These are phyloP conservation scores for Jaenimonas drosophilae DNA, from an alignment of 208 protist genomes.

Conservation along the genomic window DNA sequence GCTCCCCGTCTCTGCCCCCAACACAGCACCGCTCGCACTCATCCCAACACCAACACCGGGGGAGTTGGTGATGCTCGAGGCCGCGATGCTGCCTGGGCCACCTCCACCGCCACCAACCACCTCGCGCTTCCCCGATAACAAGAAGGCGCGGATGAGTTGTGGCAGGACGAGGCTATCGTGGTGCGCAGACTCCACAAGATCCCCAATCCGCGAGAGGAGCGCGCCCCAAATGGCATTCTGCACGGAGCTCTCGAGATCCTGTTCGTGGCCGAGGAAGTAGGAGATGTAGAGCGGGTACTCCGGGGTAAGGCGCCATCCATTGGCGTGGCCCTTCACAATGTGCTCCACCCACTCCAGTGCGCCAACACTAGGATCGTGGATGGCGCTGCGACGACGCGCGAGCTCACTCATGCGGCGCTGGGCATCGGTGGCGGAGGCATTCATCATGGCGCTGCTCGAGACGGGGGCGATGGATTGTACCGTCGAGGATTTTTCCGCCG, in stretches of 20 bases:
- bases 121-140: not conserved
- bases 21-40: not conserved
- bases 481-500: constrained; percentile 6
- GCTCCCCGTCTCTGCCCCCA: not conserved
- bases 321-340: constrained; percentile 4
- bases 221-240: constrained; percentile 4
- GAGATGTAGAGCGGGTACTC: constrained; percentile 1
- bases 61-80: not conserved
- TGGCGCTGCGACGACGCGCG: not conserved
- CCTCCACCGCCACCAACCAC: not conserved
- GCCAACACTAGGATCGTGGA: not conserved
- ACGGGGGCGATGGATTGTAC: not conserved
- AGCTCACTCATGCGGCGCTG: too few relatives aligned
- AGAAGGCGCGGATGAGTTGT: constrained; percentile 1
- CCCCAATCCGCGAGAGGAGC: constrained; percentile 3
- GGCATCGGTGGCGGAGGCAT: not conserved
- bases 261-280: constrained; percentile 3
- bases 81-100: not conserved
- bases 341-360: constrained; percentile 6
- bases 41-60: not conserved
- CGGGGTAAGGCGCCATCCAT: constrained; percentile 2
- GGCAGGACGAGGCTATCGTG: constrained; percentile 1
- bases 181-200: constrained; percentile 2
- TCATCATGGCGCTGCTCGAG: not conserved
- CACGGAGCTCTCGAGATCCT: constrained; percentile 2